These are phyloP conservation scores for Penicillium fuscoglaucum DNA, from an alignment of 2,329 filamentous ascomycete genomes.

Conservation along the genomic window DNA sequence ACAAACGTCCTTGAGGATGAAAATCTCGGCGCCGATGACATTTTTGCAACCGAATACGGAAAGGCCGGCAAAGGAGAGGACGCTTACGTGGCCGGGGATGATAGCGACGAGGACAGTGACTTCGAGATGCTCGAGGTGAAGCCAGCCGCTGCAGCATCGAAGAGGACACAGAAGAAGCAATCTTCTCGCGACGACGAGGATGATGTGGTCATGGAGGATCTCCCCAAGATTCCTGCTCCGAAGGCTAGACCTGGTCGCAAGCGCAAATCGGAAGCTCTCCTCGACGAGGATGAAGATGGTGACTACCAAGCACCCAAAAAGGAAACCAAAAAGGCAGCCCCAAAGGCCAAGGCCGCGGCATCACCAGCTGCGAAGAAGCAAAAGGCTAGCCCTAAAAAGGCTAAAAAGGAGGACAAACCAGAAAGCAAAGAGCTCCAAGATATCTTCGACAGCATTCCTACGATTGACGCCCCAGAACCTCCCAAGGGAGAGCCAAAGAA, in stretches of 20 bases:
- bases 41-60: slow-evolving; percentile 73
- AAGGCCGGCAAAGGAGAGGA: slow-evolving; percentile 63
- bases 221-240: slow-evolving; percentile 44
- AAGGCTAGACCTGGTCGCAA: slow-evolving; percentile 50
- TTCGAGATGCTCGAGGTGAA: slow-evolving; percentile 63
- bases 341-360: slow-evolving; percentile 36
- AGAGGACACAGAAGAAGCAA: slow-evolving; percentile 41
- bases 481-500: slow-evolving; percentile 69
- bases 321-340: slow-evolving; percentile 58
- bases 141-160: slow-evolving; percentile 56
- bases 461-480: slow-evolving; percentile 78
- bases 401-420: slow-evolving; percentile 50
- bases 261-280: slow-evolving; percentile 57
- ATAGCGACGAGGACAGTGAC: slow-evolving; percentile 55
- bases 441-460: slow-evolving; percentile 85
- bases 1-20: slow-evolving; percentile 59
- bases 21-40: slow-evolving; percentile 72
- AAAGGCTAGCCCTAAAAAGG: slow-evolving; percentile 64
- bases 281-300: slow-evolving; percentile 54
- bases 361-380: slow-evolving; percentile 45
- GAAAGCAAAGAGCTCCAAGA: slow-evolving; percentile 74
- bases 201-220: slow-evolving; percentile 57
- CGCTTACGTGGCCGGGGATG: slow-evolving; percentile 68
- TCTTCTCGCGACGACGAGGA: slow-evolving; percentile 38
- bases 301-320: slow-evolving; percentile 50